A percentile compares a stretch with the other conserved stretches of the same genome.
These are phyloP conservation scores for Yamadazyma tumulicola DNA, from an alignment of 805 yeast genomes.

Conservation along the genomic window DNA sequence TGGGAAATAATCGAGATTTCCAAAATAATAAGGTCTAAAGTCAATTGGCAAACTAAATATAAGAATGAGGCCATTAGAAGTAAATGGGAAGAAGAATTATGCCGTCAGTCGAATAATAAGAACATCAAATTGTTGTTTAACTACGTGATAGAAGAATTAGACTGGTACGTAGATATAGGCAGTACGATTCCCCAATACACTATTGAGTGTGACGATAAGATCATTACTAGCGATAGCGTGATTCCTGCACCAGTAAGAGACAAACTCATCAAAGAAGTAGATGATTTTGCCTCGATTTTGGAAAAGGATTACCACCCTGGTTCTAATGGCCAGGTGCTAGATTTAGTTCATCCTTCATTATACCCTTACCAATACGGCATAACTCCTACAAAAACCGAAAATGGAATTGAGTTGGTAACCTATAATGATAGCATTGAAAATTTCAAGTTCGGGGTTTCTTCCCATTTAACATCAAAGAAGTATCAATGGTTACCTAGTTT, in stretches of 20 bases:
- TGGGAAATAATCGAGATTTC: conserved; percentile 16
- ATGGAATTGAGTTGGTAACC: conserved; percentile 2
- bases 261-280: conserved; percentile 11
- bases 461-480: conserved; percentile 17
- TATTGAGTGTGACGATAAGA: conserved; percentile 19
- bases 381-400: conserved; percentile 17
- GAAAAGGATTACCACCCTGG: conserved; percentile 36
- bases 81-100: conserved; percentile 20
- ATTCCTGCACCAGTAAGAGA: conserved; percentile 12
- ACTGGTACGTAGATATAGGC: conserved; percentile 20
- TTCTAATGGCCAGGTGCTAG: conserved; percentile 32
- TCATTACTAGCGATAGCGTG: conserved; percentile 16
- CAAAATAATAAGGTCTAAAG: conserved; percentile 15
- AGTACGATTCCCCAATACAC: conserved; percentile 9
- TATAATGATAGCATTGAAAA: conserved; percentile 9
- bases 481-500: conserved; percentile 39
- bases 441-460: conserved; percentile 12
- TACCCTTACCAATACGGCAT: conserved; percentile 30
- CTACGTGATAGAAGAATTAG: conserved; percentile 26
- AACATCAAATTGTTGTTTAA: conserved; percentile 17
- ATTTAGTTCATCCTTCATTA: conserved; percentile 41
- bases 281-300: conserved; percentile 15
- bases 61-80: conserved; percentile 12
- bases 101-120: conserved; percentile 11
- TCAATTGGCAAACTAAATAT: conserved; percentile 18